Evolutionary conservation across 1,284 basidiomycete genomes (phyloP), one percentile per base, ranked within the genome.

Genomic region (Moesziomyces aphidis): DNA sequence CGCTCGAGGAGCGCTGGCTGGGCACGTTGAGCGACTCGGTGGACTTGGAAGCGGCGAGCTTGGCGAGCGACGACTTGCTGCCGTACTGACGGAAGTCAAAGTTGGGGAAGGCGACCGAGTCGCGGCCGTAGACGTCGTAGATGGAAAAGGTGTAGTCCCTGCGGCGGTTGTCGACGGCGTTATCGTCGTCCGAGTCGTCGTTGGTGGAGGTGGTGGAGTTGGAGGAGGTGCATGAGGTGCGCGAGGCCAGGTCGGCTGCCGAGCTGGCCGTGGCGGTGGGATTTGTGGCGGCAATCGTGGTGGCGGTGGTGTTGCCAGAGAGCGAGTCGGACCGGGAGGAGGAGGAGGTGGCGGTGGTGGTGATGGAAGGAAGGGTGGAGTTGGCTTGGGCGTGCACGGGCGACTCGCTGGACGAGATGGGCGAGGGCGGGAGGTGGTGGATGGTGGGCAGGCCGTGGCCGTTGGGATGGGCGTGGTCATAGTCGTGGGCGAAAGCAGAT

Each of bases 101-200:
- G 64, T 81, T 80, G 42, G 80, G 80, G 44, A 82, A 82, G 11
- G 80, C 80, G 8, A 82, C 80, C 55, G 78, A 80, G 55, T 82
- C 80, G 11, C 80, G 70, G 11, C 80, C 80, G 51, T 82, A 82
- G 36, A 82, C 73, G 50, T 82, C 80, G 77, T 82, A 82, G 57
- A 82, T 82, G 55, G 73, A 77, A 39, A 81, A 76, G 1, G 80
- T 66, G 47, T 82, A 80, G 57, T 82, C 79, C 23, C 77, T 55
- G 28, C 77, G 62, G 10, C 64, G 60, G 39, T 53, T 64, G 11
- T 54, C 57, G 13, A 21, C 53, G 42, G 57, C 72, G 5, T 62
- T 55, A n/a, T 78, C 76, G 47, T 79, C 75, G 50, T 76, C 77
- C 42, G 77, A 73, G 31, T 77, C 79, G 28, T 70, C 73, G 55